Evolutionary conservation across 306 rosid genomes (phyloP), one percentile per base, ranked within the genome.

Genomic region (Trichosanthes cucumerina): DNA sequence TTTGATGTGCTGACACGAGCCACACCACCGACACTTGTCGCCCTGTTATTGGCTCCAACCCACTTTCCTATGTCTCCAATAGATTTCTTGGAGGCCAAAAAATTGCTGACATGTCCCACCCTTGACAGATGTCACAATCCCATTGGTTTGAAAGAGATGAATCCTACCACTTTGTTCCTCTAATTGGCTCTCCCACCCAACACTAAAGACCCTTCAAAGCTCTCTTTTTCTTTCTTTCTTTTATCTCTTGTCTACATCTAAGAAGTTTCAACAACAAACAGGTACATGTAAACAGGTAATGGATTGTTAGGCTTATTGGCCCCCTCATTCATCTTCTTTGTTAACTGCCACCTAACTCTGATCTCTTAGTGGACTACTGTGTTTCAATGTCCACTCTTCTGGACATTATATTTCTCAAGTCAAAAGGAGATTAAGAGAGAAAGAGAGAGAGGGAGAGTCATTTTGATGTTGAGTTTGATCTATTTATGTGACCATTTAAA

Each of bases 41-140:
- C 23, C 23, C 1, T 15, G 5, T 9, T 1, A 71, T 71, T 71
- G 57, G 76, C 76, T 24, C 23, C 38, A 13, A 23, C 76, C 57
- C 28, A 41, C 56, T 38, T 44, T 57, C 76, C 38, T 44, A 70
- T 70, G 56, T 44, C 53, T 70, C 75, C 33, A 7, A 65, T 16
- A 65, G 28, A 65, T 65, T 65, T 39, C 14, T 62, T 33, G 41
- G 69, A 62, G 43, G 69, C 44, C 43, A 63, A 10, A 26, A 34
- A 8, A 7, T 34, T 65, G 75, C 75, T 68, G 75, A 68, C 75
- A 68, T 68, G 52, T 41, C 52, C 73, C 76, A 71, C 57, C 76
- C 57, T 23, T 7, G 41, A 71, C 76, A 71, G 7, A 46, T 71
- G 76, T 71, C 76, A 71, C 58, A 24, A 0, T 14, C 76, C 38